Evolutionary conservation across 2,329 filamentous ascomycete genomes (phyloP).

Genomic region (Nemania serpens): DNA sequence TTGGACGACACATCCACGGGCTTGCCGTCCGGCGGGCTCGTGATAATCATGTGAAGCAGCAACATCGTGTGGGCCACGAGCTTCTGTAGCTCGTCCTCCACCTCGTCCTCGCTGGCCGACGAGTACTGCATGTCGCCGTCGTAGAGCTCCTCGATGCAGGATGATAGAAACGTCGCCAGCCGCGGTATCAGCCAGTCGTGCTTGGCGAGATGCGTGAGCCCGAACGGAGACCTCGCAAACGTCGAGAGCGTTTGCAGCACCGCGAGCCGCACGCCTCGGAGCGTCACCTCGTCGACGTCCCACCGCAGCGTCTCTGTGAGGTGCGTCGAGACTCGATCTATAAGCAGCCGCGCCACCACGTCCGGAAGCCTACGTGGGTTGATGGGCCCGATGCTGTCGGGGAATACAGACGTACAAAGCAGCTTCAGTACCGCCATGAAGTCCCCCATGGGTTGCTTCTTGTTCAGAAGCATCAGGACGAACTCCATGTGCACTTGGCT

Average conservation of each 20-base stretch:
- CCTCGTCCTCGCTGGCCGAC: conserved; percentile 25
- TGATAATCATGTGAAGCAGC: conserved; percentile 59
- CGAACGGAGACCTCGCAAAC: conserved; percentile 67
- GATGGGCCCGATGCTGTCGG: conserved; percentile 70
- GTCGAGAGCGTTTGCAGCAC: conserved; percentile 60
- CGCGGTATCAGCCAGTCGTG: conserved; percentile 75
- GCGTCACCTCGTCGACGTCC: conserved; percentile 47
- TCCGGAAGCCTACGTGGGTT: conserved; percentile 48
- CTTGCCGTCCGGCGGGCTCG: conserved; percentile 50
- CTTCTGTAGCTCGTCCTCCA: conserved; percentile 45
- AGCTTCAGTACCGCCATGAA: conserved; percentile 68
- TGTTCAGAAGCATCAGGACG: conserved; percentile 68
- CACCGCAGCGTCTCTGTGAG: conserved; percentile 61
- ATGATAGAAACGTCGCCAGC: conserved; percentile 67
- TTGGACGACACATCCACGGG: conserved; percentile 70
- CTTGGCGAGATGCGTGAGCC: conserved; percentile 66
- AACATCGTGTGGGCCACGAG: conserved; percentile 55
- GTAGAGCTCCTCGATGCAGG: conserved; percentile 76
- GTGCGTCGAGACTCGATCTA: conserved; percentile 67
- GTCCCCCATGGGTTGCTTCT: conserved; percentile 66
- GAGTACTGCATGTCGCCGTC: conserved; percentile 54
- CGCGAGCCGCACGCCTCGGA: conserved; percentile 50
- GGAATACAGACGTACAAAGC: conserved; percentile 67
- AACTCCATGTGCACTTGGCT: conserved; percentile 67
- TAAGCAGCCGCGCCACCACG: conserved; percentile 53